Base-by-base conservation (phyloP, 345 rosid genomes). In the Citrus reticulata region DNA sequence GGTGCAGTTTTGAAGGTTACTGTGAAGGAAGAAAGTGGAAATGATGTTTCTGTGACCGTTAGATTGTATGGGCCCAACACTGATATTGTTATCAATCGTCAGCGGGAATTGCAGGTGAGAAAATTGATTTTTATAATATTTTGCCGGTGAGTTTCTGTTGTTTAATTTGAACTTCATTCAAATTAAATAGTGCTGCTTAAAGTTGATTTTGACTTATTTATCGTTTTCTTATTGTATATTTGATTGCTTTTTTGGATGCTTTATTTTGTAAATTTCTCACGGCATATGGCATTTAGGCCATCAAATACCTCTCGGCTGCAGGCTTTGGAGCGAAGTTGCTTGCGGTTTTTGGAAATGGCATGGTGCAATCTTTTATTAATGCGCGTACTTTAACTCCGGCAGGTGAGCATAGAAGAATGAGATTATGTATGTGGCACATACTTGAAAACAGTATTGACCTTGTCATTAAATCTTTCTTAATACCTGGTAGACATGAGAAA, bases 251-350 rank as follows among this genome's bases (percentile, higher is more conserved):
- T 68, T n/a, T 80, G 57, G 60, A 8, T 68, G 80, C 14, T 54
- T 58, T 69, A 74, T 58, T 79, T 61, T 71, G 10, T 73, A 30
- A 69, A 76, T 79, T 81, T 74, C 78, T 82, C 49, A 11, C 77
- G 17, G 35, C 57, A 60, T 70, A 13, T 77, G 83, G 20, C 78
- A 32, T 88, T 83, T 83, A 95, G 97, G 92, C 97, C 62, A 94
- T 96, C 93, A 92, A 94, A 79, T 89, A 92, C 89, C 97, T 96
- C 72, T 94, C 98, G 4, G 91, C 94, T 83, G 98, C 98, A 14
- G 98, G 99, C 80, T 94, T 96, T 86, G 98, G 99, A 76, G 99
- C 98, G 22, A 91, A 96, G 87, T 87, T 96, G 87, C 94, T 96
- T 30, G 97, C 91, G 29, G 88, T 92, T 71, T 96, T 96, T 84